Evolutionary conservation across 129 eudicot genomes (phyloP).

Genomic region (Scalesia atractyloides): DNA sequence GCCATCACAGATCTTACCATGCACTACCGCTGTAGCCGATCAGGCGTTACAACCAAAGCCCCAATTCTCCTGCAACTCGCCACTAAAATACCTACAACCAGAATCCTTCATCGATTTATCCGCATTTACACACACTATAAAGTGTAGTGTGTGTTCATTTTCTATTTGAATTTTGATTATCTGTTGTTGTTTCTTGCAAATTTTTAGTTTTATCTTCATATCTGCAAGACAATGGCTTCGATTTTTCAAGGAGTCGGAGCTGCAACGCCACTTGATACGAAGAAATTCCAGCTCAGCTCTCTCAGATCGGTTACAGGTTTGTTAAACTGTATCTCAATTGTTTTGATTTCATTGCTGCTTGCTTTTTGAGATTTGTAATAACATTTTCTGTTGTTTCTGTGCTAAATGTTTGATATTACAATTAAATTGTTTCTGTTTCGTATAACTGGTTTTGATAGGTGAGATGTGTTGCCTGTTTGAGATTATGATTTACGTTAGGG

Average conservation of each 20-base stretch:
- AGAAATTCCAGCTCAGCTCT: conserved; percentile 29
- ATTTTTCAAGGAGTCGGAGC: conserved; percentile 49
- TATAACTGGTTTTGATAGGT: conserved; percentile 2
- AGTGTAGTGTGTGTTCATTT: conserved; percentile 11
- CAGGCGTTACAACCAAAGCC: conserved; percentile 29
- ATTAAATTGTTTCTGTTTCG: neutral
- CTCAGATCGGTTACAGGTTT: conserved; percentile 36
- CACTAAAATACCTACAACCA: neutral
- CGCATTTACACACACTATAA: conserved; percentile 1
- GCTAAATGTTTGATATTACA: conserved; percentile 9
- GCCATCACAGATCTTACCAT: conserved; percentile 4
- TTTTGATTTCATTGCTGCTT: neutral
- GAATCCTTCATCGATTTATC: conserved; percentile 8
- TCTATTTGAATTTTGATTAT: neutral
- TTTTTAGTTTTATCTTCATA: neutral
- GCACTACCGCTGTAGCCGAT: conserved; percentile 23
- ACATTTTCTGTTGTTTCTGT: neutral
- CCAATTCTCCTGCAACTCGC: conserved; percentile 24
- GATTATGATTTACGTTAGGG: neutral
- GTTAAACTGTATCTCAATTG: neutral
- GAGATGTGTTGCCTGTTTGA: conserved; percentile 14
- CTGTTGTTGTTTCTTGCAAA: conserved; percentile 2
- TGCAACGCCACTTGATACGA: conserved; percentile 37
- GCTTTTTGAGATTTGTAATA: neutral
- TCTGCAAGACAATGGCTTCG: conserved; percentile 42